Percentiles rank a stretch among this genome's conserved stretches.
phyloP scores from a whole-genome alignment of 257 asterid genomes.

The Nicotiana paniculata region DNA sequence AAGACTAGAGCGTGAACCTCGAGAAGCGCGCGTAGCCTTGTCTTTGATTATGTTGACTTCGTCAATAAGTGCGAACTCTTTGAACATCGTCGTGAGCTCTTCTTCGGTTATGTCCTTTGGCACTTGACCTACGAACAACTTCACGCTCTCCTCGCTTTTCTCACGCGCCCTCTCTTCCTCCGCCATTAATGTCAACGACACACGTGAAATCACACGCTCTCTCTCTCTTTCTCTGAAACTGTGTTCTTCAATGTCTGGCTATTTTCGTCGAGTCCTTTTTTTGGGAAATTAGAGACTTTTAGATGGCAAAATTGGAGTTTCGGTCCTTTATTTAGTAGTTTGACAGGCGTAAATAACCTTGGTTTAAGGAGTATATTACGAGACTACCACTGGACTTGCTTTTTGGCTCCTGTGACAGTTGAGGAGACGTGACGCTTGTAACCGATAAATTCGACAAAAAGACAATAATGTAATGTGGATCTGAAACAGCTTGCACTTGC shows the following conservation, averaged over 20 bases:
- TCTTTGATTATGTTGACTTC: slow-evolving; percentile 54
- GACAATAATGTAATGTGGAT: not conserved
- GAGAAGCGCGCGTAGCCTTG: slow-evolving; percentile 79
- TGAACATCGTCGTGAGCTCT: slow-evolving; percentile 58
- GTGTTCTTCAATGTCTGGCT: not conserved
- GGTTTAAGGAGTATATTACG: not conserved
- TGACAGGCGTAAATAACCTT: not conserved
- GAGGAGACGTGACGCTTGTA: not conserved
- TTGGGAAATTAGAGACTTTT: not conserved
- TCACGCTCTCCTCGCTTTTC: slow-evolving; percentile 67
- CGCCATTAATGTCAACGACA: slow-evolving; percentile 51
- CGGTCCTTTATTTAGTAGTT: not conserved
- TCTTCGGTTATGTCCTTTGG: slow-evolving; percentile 85
- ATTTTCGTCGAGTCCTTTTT: not conserved
- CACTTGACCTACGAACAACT: slow-evolving; percentile 95
- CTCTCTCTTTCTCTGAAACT: not conserved
- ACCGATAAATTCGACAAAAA: not conserved
- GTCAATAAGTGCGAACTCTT: slow-evolving; percentile 64
- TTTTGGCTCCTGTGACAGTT: not conserved
- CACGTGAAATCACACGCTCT: slow-evolving; percentile 3
- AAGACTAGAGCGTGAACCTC: slow-evolving; percentile 47
- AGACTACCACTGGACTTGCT: not conserved
- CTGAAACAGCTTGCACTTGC: not conserved
- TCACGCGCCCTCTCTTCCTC: slow-evolving; percentile 33
- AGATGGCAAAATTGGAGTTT: not conserved